phyloP scores from a whole-genome alignment of 768 basidiomycete genomes.

The Collybiopsis luxurians region DNA sequence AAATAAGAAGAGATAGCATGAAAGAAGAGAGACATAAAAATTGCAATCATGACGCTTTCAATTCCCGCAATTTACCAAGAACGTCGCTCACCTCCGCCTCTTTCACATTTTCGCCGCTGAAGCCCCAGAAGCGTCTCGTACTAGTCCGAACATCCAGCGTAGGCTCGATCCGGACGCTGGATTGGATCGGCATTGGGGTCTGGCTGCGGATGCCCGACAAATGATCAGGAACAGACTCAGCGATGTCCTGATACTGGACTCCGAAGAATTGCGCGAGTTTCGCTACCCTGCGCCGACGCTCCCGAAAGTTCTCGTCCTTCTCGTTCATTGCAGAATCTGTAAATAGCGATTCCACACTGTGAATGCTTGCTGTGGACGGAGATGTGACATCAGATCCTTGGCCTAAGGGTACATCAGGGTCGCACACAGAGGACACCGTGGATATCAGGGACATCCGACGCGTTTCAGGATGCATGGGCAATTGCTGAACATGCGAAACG shows the following conservation, averaged over 20 bases:
- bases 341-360: not conserved
- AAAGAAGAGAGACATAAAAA: not conserved
- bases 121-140: slow-evolving; percentile 40
- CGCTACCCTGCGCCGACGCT: slow-evolving; percentile 44
- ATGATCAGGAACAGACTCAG: slow-evolving; percentile 14
- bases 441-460: not conserved
- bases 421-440: not conserved
- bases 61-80: slow-evolving; percentile 40
- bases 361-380: not conserved
- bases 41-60: slow-evolving; percentile 29
- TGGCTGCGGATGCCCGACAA: not conserved
- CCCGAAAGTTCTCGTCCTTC: slow-evolving; percentile 17
- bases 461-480: not conserved
- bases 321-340: slow-evolving; percentile 1
- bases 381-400: not conserved
- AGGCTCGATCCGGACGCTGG: not conserved
- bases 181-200: not conserved
- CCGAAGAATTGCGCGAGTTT: slow-evolving; percentile 61
- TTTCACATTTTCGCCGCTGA: slow-evolving; percentile 26
- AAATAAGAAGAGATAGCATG: not conserved
- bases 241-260: slow-evolving; percentile 45
- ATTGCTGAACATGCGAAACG: not conserved
- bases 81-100: slow-evolving; percentile 39
- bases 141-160: slow-evolving; percentile 36
- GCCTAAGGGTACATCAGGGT: not conserved